These are phyloP conservation scores for Fraxinus paxiana DNA, from an alignment of 305 asterid species.

Conservation along the genomic window DNA sequence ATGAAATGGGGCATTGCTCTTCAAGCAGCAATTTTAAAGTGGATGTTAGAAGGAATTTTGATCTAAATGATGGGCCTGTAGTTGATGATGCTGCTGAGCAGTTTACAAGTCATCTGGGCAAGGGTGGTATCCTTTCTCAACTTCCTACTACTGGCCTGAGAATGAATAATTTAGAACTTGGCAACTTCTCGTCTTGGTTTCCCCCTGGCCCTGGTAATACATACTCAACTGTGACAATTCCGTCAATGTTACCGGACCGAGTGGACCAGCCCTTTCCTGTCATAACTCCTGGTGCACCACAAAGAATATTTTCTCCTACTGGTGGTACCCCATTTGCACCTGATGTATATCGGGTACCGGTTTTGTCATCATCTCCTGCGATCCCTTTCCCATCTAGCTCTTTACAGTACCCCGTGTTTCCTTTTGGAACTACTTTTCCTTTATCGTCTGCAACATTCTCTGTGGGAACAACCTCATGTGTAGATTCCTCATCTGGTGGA, in stretches of 20 bases:
- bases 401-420: constrained; percentile 43
- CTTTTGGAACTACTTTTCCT: constrained; percentile 45
- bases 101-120: constrained; percentile 24
- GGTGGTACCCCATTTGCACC: constrained; percentile 32
- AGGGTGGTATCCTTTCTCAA: constrained; percentile 19
- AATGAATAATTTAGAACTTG: constrained; percentile 29
- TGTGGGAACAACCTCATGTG: constrained; percentile 39
- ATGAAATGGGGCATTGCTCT: constrained; percentile 29
- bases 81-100: constrained; percentile 29
- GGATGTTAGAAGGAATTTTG: constrained; percentile 33
- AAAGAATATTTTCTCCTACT: constrained; percentile 37
- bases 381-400: constrained; percentile 43
- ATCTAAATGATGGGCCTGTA: constrained; percentile 40
- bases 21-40: constrained; percentile 21
- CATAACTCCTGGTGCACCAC: constrained; percentile 39
- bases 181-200: constrained; percentile 45
- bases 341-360: constrained; percentile 47
- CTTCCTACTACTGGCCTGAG: constrained; percentile 27
- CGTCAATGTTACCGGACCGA: constrained; percentile 43
- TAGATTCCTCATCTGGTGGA: constrained; percentile 45
- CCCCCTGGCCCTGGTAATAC: constrained; percentile 34
- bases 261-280: constrained; percentile 41
- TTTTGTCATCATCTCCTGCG: constrained; percentile 55
- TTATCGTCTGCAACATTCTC: constrained; percentile 44
- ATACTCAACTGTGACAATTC: constrained; percentile 41